Conservation (phyloP, 768 basidiomycete genomes). For the Lyophyllum atratum region DNA sequence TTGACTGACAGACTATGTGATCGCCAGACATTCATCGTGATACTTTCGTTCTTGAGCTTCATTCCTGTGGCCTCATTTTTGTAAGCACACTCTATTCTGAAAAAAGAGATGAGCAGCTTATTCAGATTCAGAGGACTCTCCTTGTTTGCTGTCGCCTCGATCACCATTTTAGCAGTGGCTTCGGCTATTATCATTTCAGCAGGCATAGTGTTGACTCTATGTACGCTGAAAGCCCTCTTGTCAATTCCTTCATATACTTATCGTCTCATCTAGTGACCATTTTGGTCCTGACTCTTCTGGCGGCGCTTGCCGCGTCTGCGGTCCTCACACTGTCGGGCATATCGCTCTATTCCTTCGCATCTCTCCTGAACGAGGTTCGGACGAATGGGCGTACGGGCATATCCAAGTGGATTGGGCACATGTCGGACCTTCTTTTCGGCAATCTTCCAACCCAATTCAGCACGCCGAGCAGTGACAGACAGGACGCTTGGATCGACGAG, state of each 20-base stretch:
- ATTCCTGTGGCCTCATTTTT: conserved; percentile 37
- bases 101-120: neutral
- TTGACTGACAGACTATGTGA: neutral
- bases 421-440: conserved; percentile 15
- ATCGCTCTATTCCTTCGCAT: conserved; percentile 31
- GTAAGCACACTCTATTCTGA: conserved; percentile 28
- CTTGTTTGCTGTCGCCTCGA: conserved; percentile 34
- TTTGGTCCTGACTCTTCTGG: conserved; percentile 32
- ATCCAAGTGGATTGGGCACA: conserved; percentile 26
- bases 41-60: conserved; percentile 38
- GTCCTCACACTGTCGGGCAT: conserved; percentile 32
- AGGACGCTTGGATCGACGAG: neutral
- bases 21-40: conserved; percentile 40
- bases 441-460: neutral
- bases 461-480: neutral
- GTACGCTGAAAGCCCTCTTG: conserved; percentile 23
- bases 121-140: conserved; percentile 23
- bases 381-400: conserved; percentile 31
- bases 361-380: conserved; percentile 36
- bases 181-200: conserved; percentile 32
- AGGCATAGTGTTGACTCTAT: conserved; percentile 27
- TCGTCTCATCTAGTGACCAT: conserved; percentile 28
- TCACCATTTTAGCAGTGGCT: conserved; percentile 35
- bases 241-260: neutral
- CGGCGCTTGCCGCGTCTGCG: conserved; percentile 32